A percentile compares a stretch with the other conserved stretches of the same genome.
Conservation (phyloP, 352 stramenopile genomes). For the Phytopythium ostracodes region DNA sequence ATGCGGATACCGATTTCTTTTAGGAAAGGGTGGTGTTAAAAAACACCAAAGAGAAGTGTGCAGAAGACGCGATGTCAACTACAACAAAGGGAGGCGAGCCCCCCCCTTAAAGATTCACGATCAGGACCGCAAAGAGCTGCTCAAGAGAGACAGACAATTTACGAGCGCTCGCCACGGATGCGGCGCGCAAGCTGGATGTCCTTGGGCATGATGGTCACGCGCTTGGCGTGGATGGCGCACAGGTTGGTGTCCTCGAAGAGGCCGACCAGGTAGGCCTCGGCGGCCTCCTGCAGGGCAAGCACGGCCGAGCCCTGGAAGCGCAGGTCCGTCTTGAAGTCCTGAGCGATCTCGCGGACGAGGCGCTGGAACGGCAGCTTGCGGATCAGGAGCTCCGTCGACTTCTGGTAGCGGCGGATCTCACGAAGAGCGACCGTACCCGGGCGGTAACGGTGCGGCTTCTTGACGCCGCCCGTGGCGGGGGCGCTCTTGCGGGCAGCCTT, state of each 20-base stretch:
- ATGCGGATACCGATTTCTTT: constrained; percentile 26
- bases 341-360: constrained; percentile 91
- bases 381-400: constrained; percentile 94
- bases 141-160: constrained; percentile 27
- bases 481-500: constrained; percentile 93
- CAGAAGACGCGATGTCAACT: constrained; percentile 1
- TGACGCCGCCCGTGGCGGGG: constrained; percentile 89
- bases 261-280: constrained; percentile 80
- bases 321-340: constrained; percentile 87
- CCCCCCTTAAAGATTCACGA: neutral
- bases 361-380: constrained; percentile 96
- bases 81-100: neutral
- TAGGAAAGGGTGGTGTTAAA: constrained; percentile 76
- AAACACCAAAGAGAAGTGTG: constrained; percentile 66
- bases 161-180: constrained; percentile 88
- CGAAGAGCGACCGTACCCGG: constrained; percentile 89
- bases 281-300: constrained; percentile 84
- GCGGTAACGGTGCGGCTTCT: constrained; percentile 90
- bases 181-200: constrained; percentile 93
- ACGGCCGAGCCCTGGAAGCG: constrained; percentile 87
- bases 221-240: constrained; percentile 92
- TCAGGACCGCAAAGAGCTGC: constrained; percentile 4
- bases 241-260: constrained; percentile 92
- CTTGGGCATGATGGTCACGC: constrained; percentile 94
- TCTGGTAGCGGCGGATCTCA: constrained; percentile 98